Conservation (phyloP, 768 basidiomycete genomes). For the Pleurotus djamor region DNA sequence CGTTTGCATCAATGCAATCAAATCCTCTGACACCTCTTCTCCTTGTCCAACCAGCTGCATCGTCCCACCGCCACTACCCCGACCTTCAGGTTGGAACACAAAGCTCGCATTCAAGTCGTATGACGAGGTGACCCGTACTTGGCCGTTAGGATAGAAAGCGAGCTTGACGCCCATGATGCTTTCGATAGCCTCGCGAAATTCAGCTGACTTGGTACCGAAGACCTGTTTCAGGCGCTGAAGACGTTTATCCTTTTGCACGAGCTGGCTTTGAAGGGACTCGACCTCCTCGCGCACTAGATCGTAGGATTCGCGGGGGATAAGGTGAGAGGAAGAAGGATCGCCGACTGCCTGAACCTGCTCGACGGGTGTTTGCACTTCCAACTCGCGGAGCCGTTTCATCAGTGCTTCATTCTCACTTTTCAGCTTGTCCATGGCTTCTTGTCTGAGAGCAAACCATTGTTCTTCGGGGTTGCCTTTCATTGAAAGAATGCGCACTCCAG, state of each 20-base stretch:
- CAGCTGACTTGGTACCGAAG: conserved; percentile 80
- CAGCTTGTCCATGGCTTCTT: conserved; percentile 72
- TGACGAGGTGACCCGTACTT: conserved; percentile 86
- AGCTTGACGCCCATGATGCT: conserved; percentile 90
- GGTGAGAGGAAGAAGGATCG: conserved; percentile 22
- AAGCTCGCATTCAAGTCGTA: conserved; percentile 88
- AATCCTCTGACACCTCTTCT: conserved; percentile 71
- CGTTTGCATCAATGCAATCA: conserved; percentile 74
- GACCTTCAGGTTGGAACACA: conserved; percentile 78
- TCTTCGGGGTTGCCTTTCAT: conserved; percentile 81
- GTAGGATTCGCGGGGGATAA: conserved; percentile 81
- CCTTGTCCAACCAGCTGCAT: conserved; percentile 79
- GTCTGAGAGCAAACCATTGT: conserved; percentile 74
- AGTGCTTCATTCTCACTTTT: conserved; percentile 84
- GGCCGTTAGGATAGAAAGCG: conserved; percentile 87
- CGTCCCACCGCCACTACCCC: conserved; percentile 35
- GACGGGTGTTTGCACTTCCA: conserved; percentile 43
- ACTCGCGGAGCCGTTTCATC: conserved; percentile 58
- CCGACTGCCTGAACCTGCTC: not conserved
- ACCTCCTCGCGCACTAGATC: conserved; percentile 72
- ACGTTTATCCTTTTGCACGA: conserved; percentile 81
- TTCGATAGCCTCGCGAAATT: conserved; percentile 90
- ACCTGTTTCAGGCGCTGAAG: conserved; percentile 81
- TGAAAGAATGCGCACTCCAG: conserved; percentile 64
- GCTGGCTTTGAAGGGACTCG: conserved; percentile 55